Conservation (phyloP, 1,284 basidiomycete species). For the Heimioporus retisporus region DNA sequence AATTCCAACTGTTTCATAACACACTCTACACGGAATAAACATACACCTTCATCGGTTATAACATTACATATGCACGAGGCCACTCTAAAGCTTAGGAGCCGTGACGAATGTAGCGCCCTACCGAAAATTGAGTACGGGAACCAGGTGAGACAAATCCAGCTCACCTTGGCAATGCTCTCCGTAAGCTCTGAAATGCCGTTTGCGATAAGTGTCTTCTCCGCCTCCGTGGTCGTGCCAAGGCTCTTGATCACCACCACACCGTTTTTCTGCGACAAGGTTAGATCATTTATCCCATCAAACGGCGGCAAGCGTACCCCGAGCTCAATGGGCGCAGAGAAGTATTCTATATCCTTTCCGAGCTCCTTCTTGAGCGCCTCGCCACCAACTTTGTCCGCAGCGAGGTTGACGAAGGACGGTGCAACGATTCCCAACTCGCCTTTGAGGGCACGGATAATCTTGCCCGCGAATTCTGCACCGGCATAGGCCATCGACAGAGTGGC, state of each 20-base stretch:
- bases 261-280: conserved; percentile 58
- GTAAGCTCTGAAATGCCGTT: conserved; percentile 86
- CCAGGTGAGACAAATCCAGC: conserved; percentile 15
- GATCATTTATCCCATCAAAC: conserved; percentile 12
- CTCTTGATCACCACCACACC: conserved; percentile 87
- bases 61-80: neutral
- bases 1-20: neutral
- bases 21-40: neutral
- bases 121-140: neutral
- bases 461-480: conserved; percentile 89
- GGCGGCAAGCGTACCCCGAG: conserved; percentile 74
- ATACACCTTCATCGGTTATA: conserved; percentile 16
- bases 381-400: conserved; percentile 80
- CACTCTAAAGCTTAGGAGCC: conserved; percentile 47
- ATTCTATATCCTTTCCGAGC: conserved; percentile 76
- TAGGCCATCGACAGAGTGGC: conserved; percentile 95
- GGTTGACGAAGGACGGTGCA: conserved; percentile 89
- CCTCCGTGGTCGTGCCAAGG: conserved; percentile 78
- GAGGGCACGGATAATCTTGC: conserved; percentile 85
- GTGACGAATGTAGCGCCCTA: conserved; percentile 52
- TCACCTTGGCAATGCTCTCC: conserved; percentile 82
- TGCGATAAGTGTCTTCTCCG: conserved; percentile 81
- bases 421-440: conserved; percentile 91
- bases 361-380: conserved; percentile 73
- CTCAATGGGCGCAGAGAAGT: conserved; percentile 88